Conservation (phyloP, 78 protist genomes). For the Planoprotostelium fungivorum region DNA sequence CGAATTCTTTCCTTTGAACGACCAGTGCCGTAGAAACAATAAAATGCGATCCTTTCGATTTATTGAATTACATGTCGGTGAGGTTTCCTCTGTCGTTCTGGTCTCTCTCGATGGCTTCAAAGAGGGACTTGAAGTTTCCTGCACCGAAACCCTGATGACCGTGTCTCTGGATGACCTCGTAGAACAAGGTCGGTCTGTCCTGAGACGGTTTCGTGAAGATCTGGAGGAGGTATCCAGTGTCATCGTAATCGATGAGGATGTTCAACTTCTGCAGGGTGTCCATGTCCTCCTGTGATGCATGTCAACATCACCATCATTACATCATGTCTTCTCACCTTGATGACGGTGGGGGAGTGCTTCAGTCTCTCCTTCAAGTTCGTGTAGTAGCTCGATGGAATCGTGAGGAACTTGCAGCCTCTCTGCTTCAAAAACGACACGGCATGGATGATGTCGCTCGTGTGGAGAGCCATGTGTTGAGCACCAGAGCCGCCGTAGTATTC, state of each 20-base stretch:
- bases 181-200: constrained; percentile 90
- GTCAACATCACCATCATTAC: not conserved
- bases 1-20: too few species aligned
- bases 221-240: constrained; percentile 89
- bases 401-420: constrained; percentile 84
- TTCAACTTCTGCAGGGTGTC: constrained; percentile 45
- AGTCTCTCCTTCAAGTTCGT: constrained; percentile 44
- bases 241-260: constrained; percentile 89
- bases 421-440: constrained; percentile 31
- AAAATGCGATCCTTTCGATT: too few species aligned
- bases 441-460: constrained; percentile 61
- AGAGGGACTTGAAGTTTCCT: constrained; percentile 89
- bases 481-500: constrained; percentile 91
- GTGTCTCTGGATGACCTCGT: constrained; percentile 86
- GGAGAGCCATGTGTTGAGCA: constrained; percentile 91
- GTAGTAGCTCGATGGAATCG: constrained; percentile 77
- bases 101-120: constrained; percentile 75
- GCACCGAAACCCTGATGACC: constrained; percentile 79
- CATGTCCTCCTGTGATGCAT: constrained; percentile 61
- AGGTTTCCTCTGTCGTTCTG: constrained; percentile 52
- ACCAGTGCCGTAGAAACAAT: too few species aligned
- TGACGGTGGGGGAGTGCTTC: constrained; percentile 33
- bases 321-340: constrained; percentile 8
- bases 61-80: too few species aligned
- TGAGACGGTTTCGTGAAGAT: constrained; percentile 86